These are phyloP conservation scores for Colletotrichum tabaci DNA, from an alignment of 2,329 filamentous ascomycete species.

Conservation along the genomic window DNA sequence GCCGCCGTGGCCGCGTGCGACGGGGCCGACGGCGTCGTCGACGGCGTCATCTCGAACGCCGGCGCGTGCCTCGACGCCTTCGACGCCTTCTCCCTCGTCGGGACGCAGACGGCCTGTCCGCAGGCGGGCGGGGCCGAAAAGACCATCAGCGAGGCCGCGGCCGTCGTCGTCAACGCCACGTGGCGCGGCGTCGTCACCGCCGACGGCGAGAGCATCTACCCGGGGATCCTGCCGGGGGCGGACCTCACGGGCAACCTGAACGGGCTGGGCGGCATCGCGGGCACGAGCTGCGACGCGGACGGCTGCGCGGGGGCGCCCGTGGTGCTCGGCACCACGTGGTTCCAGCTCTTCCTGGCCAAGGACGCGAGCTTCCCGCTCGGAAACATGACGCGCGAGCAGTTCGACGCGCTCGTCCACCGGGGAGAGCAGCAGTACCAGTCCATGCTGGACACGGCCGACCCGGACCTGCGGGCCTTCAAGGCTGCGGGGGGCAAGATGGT, in stretches of 20 bases:
- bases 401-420: neutral
- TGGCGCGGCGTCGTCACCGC: slow-evolving; percentile 2
- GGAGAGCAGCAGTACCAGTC: slow-evolving; percentile 10
- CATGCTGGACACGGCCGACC: slow-evolving; percentile 8
- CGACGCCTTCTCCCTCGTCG: slow-evolving; percentile 43
- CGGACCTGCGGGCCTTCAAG: slow-evolving; percentile 53
- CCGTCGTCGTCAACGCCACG: neutral
- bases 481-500: slow-evolving; percentile 58
- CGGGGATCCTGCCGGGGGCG: neutral
- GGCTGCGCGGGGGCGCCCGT: slow-evolving; percentile 6
- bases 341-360: too few relatives aligned
- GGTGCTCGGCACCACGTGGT: neutral
- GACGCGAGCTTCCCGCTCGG: too few relatives aligned
- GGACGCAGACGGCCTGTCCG: neutral
- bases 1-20: slow-evolving; percentile 54
- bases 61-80: slow-evolving; percentile 44
- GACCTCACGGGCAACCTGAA: neutral
- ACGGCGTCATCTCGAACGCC: slow-evolving; percentile 43
- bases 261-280: neutral
- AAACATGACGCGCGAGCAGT: too few relatives aligned
- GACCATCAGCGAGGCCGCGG: slow-evolving; percentile 9
- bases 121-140: neutral
- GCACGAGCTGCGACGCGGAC: neutral
- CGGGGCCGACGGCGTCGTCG: slow-evolving; percentile 43
- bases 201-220: slow-evolving; percentile 6